Evolutionary conservation across 2,329 filamentous ascomycete genomes (phyloP).

Genomic region (Colletotrichum liriopes): DNA sequence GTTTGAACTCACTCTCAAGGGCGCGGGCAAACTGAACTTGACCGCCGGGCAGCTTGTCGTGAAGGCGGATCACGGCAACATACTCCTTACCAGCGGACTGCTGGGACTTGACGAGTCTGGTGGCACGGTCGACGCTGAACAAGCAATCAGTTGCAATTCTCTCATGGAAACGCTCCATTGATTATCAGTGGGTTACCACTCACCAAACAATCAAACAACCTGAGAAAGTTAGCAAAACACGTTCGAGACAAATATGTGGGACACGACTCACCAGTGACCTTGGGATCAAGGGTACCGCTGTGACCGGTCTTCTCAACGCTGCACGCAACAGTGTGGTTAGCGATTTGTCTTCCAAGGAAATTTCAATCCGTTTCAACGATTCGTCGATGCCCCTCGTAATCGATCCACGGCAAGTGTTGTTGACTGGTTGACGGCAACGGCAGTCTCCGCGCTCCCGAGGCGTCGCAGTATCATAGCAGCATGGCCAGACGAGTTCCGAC

Average conservation of each 20-base stretch:
- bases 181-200: conserved; percentile 15
- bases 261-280: conserved; percentile 81
- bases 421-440: conserved; percentile 20
- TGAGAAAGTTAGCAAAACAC: conserved; percentile 47
- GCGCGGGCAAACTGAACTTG: conserved; percentile 94
- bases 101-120: conserved; percentile 97
- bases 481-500: background rate
- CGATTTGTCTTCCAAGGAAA: background rate
- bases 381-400: conserved; percentile 23
- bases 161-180: conserved; percentile 7
- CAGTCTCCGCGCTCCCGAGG: background rate
- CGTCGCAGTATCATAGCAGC: background rate
- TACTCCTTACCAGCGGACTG: conserved; percentile 99
- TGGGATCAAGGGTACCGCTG: conserved; percentile 97
- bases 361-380: background rate
- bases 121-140: conserved; percentile 86
- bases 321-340: conserved; percentile 13
- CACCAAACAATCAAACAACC: conserved; percentile 43
- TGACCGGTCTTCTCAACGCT: conserved; percentile 97
- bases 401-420: conserved; percentile 2
- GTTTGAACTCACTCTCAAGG: conserved; percentile 75
- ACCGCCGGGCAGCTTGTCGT: conserved; percentile 95
- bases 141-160: conserved; percentile 5
- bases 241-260: conserved; percentile 86
- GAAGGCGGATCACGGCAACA: conserved; percentile 93